Percentiles rank a stretch among this genome's conserved stretches.
Evolutionary conservation across 2,329 filamentous ascomycete species (phyloP).

Genomic region (Pleomassaria siparia): DNA sequence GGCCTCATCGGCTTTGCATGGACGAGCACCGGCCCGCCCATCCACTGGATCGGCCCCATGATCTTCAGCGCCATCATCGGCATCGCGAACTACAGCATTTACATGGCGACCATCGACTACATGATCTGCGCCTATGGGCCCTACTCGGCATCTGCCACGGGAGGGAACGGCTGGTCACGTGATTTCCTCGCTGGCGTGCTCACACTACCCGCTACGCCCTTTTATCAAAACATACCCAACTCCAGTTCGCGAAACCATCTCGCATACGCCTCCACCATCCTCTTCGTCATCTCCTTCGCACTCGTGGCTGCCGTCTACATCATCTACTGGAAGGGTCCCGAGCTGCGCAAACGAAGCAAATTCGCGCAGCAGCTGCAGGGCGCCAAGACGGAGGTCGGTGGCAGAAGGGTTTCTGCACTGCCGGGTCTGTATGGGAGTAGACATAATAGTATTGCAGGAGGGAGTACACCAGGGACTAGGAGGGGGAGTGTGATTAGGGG

Average conservation of each 20-base stretch:
- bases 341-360: constrained; percentile 53
- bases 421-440: constrained; percentile 35
- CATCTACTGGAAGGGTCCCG: constrained; percentile 57
- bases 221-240: constrained; percentile 49
- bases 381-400: constrained; percentile 35
- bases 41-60: constrained; percentile 71
- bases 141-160: constrained; percentile 74
- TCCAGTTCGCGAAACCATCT: constrained; percentile 43
- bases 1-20: constrained; percentile 73
- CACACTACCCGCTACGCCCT: constrained; percentile 67
- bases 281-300: constrained; percentile 54
- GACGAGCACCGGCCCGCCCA: constrained; percentile 64
- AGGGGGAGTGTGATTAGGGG: constrained; percentile 35
- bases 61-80: constrained; percentile 68
- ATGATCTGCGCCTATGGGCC: constrained; percentile 75
- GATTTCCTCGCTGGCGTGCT: constrained; percentile 75
- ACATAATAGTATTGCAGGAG: constrained; percentile 29
- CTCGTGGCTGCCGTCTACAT: constrained; percentile 48
- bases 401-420: constrained; percentile 33
- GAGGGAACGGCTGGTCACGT: constrained; percentile 74
- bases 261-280: constrained; percentile 59
- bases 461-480: constrained; percentile 21
- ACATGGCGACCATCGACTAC: constrained; percentile 80
- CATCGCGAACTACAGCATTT: constrained; percentile 71
- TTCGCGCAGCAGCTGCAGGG: constrained; percentile 54